Evolutionary conservation across 192 early-diverging fungal species (phyloP), one percentile per base, ranked within the genome.

Genomic region (Dispira simplex): DNA sequence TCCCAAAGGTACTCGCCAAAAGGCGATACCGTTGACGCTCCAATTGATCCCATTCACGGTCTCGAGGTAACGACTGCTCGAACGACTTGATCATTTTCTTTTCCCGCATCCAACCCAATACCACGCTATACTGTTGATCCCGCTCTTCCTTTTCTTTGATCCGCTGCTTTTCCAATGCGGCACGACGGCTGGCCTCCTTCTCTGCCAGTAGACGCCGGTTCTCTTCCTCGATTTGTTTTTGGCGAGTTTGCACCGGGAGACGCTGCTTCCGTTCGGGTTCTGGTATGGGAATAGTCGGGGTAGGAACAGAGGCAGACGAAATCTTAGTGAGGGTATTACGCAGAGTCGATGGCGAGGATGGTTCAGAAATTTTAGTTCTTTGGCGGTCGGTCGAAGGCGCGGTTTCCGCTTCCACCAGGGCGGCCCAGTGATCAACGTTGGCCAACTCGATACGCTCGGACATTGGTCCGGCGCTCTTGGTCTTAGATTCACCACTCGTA

Each of bases 401-500:
- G 32, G 32, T 39, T 39, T 39, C 32, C 32, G 32, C 32, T 39
- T 39, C 32, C 56, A 58, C 56, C 26, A 58, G 16, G 8, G 56
- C 56, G 16, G 56, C 56, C 56, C 56, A 58, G 26, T 58, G 56
- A 26, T 58, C 56, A 18, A 58, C 56, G 23, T 65, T 64, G 58
- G 26, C 54, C 47, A 32, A 39, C 6, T 26, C 58, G 63, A 12
- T 39, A 39, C 32, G 32, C 32, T 39, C 32, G 6, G 32, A 39
- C 32, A 39, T 6, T 1, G 32, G 3, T 6, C 32, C 32, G 32
- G 32, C 32, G 6, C 32, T 39, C 32, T 39, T 39, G 32, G 32
- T 1, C 6, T 39, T 39, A 39, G 6, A 39, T 39, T 39, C 32
- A 1, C 6, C 6, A 39, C 3, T 6, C 3, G 6, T 39, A 4